These are phyloP conservation scores for Nematocida homosporus DNA, from an alignment of 371 early-diverging fungal genomes.

Conservation along the genomic window DNA sequence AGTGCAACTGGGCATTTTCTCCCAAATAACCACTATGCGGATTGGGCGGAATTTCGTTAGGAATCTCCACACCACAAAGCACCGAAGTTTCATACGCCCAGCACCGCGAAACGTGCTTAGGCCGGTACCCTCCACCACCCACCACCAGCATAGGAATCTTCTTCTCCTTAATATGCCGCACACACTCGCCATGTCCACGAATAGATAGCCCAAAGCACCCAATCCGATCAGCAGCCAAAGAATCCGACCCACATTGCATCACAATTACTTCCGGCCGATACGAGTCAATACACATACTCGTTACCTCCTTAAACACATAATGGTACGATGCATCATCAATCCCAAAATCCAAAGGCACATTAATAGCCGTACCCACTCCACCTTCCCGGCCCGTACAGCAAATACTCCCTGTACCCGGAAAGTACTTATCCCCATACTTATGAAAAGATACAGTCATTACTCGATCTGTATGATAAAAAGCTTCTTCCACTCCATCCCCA, in stretches of 20 bases:
- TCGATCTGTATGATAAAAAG: conserved; percentile 93
- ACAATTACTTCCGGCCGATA: conserved; percentile 89
- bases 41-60: conserved; percentile 63
- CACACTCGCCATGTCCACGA: conserved; percentile 78
- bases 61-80: conserved; percentile 63
- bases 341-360: conserved; percentile 90
- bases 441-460: conserved; percentile 97
- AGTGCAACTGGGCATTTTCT: conserved; percentile 48
- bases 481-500: conserved; percentile 96
- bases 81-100: conserved; percentile 73
- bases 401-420: conserved; percentile 88
- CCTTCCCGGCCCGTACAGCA: conserved; percentile 72
- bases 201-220: conserved; percentile 91
- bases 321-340: conserved; percentile 87
- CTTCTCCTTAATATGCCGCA: conserved; percentile 82
- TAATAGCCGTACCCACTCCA: conserved; percentile 85
- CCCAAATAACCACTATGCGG: conserved; percentile 66
- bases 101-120: conserved; percentile 87
- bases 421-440: conserved; percentile 83
- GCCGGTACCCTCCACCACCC: conserved; percentile 98
- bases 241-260: conserved; percentile 98
- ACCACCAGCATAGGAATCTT: conserved; percentile 84
- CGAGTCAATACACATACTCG: conserved; percentile 77
- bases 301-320: conserved; percentile 77
- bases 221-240: conserved; percentile 90